Base-by-base conservation (phyloP, 2,329 filamentous ascomycete genomes). In the Phaeosphaeriaceae sp. region DNA sequence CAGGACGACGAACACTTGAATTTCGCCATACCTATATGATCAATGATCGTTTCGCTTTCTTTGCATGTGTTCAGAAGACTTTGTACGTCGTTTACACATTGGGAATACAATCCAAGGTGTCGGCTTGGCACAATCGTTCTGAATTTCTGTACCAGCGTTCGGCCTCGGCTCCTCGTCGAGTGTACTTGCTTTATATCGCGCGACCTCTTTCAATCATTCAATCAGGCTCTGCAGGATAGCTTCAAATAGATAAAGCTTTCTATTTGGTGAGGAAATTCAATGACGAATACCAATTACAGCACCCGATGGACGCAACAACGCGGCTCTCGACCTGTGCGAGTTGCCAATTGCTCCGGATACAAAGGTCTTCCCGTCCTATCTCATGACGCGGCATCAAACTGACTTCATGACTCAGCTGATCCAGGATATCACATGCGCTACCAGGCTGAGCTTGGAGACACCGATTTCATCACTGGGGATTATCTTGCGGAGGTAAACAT, bases 401-500 rank as follows among this genome's bases (percentile, higher is more conserved):
- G 52, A 67, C 5, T 63, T 44, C 19, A 24, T 15, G 49, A 51
- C 19, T 58, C 20, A 70, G 74, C 70, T 22, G 78, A 80, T 60
- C 76, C 76, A 15, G 70, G 73, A 3, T 74, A 77, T 56, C 75
- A 79, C 49, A 74, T 79, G 66, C 67, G 70, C 53, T 64, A 65
- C 19, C 74, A 76, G 51, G 76, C 76, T 2, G 68, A 72, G 27
- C 63, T 73, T 1, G 75, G 76, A 21, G 67, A 74, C n/a, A 68
- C 76, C 1, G 76, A 80, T 56, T 73, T 78, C 41, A 78, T 81
- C 54, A 78, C 76, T 3, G 78, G 78, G 2, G 78, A 80, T 58
- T 80, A 79, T 65, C 70, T 80, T 1, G 76, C 76, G 1, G 79
- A 82, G 65, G 76, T 81, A 54, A 83, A 83, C 49, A 70, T 83